Base-by-base conservation (phyloP, 2,329 filamentous ascomycete genomes). In the Botrytis elliptica region DNA sequence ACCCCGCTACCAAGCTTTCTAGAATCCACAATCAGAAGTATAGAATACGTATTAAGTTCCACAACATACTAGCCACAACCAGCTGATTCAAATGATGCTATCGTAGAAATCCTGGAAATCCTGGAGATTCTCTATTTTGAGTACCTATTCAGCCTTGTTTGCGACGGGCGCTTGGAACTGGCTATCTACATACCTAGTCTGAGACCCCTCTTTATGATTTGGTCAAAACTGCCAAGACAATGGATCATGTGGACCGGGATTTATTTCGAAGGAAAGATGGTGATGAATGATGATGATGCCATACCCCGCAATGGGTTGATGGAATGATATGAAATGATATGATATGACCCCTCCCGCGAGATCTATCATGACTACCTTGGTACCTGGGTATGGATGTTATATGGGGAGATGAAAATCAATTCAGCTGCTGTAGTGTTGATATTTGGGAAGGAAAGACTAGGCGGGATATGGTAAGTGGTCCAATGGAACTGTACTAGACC, bases 1-100 rank as follows among this genome's bases (percentile, higher is more conserved):
- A 62, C 40, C 68, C 57, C 68, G 49, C 68, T 40, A 71, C 69
- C 69, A 71, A 71, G 69, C 69, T 71, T 71, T 64, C 16, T n/a
- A 25, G 40, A 10, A 29, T 33, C 12, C 4, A 33, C 33, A 52
- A n/a, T 57, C 22, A 12, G 2, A 38, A 20, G 46, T 40, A 40
- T 14, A 20, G 38, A 16, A 9, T n/a, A 33, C 29, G 40, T 70
- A 20, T 20, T 22, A 60, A 25, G 29, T n/a, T 38, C n/a, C 38
- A 70, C 38, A 36, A 40, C 60, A 36, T 16, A 49, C 46, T 29
- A 57, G 4, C 16, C 36, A 1, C 18, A 7, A 40, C 25, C 25
- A 33, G 66, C 66, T 29, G 7, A 49, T 44, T 22, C 16, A 16
- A 33, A 65, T 44, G 40, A 65, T 22, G 63, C 59, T 25, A 29